phyloP scores from a whole-genome alignment of 1,284 basidiomycete species.

The Pterula multifida region DNA sequence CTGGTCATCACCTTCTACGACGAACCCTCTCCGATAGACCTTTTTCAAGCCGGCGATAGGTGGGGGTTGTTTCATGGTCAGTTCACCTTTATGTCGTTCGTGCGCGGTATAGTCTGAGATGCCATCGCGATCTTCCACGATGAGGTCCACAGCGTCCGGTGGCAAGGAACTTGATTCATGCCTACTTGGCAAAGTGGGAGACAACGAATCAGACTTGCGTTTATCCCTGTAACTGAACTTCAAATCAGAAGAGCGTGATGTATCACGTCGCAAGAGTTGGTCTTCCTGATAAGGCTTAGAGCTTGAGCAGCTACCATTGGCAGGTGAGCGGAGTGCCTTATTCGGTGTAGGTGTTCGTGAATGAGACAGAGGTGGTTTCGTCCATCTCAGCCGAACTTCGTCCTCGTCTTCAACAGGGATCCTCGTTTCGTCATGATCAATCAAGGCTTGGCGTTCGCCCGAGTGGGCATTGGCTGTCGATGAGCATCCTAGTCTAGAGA shows the following conservation, averaged over 20 bases:
- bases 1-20: conserved; percentile 25
- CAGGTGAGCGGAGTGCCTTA: too few relatives aligned
- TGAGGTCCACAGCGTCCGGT: conserved; percentile 68
- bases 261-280: conserved; percentile 1
- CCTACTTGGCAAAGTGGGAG: neutral
- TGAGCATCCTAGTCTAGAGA: neutral
- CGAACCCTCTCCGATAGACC: conserved; percentile 41
- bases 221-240: neutral
- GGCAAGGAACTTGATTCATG: conserved; percentile 25
- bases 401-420: neutral
- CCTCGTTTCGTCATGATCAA: conserved; percentile 1
- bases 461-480: neutral
- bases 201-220: neutral
- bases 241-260: neutral
- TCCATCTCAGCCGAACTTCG: neutral
- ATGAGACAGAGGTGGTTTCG: neutral
- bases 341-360: conserved; percentile 5
- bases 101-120: conserved; percentile 34
- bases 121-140: conserved; percentile 49
- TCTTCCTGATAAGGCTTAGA: conserved; percentile 9
- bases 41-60: conserved; percentile 33
- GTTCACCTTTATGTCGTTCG: conserved; percentile 44
- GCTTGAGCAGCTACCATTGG: neutral
- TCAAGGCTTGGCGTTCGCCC: neutral
- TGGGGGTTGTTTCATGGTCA: conserved; percentile 29